These are phyloP conservation scores for Lolium multiflorum DNA, from an alignment of 176 grass and related monocot genomes.

Conservation along the genomic window DNA sequence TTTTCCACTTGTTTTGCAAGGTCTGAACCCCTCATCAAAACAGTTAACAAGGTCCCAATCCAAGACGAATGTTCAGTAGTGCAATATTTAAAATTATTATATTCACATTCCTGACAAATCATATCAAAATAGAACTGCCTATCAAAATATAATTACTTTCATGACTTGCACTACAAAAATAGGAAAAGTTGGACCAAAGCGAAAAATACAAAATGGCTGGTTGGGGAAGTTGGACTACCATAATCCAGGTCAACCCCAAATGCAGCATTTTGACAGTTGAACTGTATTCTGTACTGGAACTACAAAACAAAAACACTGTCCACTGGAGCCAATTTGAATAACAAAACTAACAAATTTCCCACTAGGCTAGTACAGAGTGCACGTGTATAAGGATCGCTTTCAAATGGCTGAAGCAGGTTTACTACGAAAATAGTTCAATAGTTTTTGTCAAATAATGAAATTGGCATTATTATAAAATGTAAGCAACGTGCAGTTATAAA, in stretches of 20 bases:
- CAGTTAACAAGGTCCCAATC: too few relatives aligned
- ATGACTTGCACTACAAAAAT: neutral
- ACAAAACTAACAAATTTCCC: neutral
- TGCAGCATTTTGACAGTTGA: neutral
- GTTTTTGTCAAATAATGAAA: conserved; percentile 18
- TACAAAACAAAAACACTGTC: conserved; percentile 6
- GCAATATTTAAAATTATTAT: too few relatives aligned
- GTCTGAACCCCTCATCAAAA: too few relatives aligned
- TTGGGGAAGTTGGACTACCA: neutral
- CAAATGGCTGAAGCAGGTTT: neutral
- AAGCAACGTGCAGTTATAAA: conserved; percentile 32
- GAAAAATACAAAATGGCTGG: neutral
- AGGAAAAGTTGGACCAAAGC: neutral
- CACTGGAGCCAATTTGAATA: conserved; percentile 1
- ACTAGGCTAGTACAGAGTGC: neutral
- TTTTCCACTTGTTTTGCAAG: too few relatives aligned
- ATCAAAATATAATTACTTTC: neutral
- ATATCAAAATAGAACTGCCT: neutral
- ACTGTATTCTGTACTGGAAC: conserved; percentile 1
- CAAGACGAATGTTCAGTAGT: too few relatives aligned
- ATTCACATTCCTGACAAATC: neutral
- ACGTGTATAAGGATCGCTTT: conserved; percentile 12
- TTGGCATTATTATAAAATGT: neutral
- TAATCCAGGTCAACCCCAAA: neutral
- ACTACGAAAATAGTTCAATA: neutral